phyloP scores from a whole-genome alignment of 2,329 filamentous ascomycete genomes.

The Beauveria sp. region DNA sequence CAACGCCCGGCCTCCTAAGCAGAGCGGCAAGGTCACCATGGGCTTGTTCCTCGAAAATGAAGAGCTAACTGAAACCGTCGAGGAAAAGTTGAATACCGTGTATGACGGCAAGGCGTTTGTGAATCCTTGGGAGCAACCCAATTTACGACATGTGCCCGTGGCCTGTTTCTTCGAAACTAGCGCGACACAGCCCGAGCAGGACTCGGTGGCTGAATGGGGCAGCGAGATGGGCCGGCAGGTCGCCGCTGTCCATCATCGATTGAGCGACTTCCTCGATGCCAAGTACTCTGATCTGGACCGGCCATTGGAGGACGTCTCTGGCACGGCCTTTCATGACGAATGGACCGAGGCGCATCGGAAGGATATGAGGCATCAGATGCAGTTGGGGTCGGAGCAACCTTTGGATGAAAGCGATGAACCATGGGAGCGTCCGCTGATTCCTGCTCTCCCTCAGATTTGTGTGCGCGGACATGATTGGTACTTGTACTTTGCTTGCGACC shows the following conservation, averaged over 20 bases:
- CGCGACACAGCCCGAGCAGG: neutral
- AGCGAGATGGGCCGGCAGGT: neutral
- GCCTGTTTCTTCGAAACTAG: neutral
- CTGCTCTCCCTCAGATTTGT: neutral
- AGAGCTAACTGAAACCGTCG: neutral
- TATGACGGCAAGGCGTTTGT: neutral
- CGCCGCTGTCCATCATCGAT: neutral
- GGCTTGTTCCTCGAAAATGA: neutral
- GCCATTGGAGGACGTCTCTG: neutral
- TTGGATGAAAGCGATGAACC: neutral
- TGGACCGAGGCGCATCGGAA: neutral
- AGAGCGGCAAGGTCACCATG: neutral
- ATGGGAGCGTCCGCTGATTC: neutral
- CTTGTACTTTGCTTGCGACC: neutral
- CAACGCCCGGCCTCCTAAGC: neutral
- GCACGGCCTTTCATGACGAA: neutral
- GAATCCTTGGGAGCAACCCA: neutral
- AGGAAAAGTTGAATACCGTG: neutral
- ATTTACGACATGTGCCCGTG: neutral
- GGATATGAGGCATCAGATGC: neutral
- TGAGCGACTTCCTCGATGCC: neutral
- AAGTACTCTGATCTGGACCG: neutral
- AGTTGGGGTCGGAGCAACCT: no score
- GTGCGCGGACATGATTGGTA: neutral
- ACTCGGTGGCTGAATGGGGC: neutral